phyloP scores from a whole-genome alignment of 2,329 filamentous ascomycete species.

The Uncinocarpus reesii region DNA sequence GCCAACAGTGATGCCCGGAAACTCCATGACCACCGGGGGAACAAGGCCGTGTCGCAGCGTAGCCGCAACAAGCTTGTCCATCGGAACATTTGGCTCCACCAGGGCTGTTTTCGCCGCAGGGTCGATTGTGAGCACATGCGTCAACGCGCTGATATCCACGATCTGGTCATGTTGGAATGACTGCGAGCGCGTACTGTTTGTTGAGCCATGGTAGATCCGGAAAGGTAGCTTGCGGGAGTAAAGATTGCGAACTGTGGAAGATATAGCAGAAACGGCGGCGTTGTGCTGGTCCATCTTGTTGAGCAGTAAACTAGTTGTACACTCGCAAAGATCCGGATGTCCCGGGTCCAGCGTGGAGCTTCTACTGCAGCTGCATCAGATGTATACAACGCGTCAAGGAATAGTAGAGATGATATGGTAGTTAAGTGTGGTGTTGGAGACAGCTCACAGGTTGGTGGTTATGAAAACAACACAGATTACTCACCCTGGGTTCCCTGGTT shows the following conservation, averaged over 20 bases:
- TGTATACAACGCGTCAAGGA: too few relatives aligned
- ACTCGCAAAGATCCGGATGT: too few relatives aligned
- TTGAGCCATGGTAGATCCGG: constrained; percentile 67
- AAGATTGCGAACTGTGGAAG: constrained; percentile 39
- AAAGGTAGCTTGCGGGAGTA: constrained; percentile 48
- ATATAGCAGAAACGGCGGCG: constrained; percentile 37
- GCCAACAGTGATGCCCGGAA: constrained; percentile 58
- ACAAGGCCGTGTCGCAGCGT: constrained; percentile 48
- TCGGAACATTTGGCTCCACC: constrained; percentile 60
- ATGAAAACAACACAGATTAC: too few relatives aligned
- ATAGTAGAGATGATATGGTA: too few relatives aligned
- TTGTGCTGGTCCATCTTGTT: constrained; percentile 25
- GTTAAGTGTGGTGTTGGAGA: too few relatives aligned
- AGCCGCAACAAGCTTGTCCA: constrained; percentile 53
- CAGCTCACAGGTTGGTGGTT: too few relatives aligned
- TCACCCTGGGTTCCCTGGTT: too few relatives aligned
- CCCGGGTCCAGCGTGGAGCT: too few relatives aligned
- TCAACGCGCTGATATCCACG: constrained; percentile 22
- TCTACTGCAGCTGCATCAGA: too few relatives aligned
- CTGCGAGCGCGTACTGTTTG: constrained; percentile 60
- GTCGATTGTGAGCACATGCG: constrained; percentile 53
- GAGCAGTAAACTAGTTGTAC: too few relatives aligned
- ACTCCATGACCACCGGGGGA: constrained; percentile 59
- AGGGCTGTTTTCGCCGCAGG: constrained; percentile 44
- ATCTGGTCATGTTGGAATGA: constrained; percentile 29